These are phyloP conservation scores for Candida palmyrensis DNA, from an alignment of 805 yeast species.

Conservation along the genomic window DNA sequence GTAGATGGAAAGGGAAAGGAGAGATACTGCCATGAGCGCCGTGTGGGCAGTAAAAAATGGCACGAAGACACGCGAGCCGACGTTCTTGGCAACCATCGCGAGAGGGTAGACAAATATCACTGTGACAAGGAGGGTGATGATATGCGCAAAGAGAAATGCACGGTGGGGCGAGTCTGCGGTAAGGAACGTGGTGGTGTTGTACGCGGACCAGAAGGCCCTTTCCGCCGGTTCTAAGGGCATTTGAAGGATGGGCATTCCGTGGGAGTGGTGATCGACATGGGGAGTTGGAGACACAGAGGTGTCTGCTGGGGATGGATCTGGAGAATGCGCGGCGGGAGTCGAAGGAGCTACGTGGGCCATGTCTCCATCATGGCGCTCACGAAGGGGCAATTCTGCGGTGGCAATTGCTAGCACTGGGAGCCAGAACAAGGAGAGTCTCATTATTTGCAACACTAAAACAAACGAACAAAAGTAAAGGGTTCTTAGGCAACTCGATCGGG, in stretches of 20 bases:
- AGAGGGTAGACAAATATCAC: conserved; percentile 63
- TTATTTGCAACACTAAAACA: no score
- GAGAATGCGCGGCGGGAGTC: no score
- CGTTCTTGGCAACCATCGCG: conserved; percentile 57
- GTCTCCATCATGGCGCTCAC: no score
- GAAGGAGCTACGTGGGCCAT: no score
- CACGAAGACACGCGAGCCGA: conserved; percentile 52
- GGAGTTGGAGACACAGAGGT: conserved; percentile 27
- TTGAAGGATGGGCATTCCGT: conserved; percentile 71
- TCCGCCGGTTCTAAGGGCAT: conserved; percentile 69
- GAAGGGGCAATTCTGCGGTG: no score
- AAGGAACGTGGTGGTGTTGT: conserved; percentile 74
- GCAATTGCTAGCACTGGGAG: no score
- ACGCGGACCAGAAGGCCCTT: conserved; percentile 68
- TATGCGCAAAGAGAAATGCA: conserved; percentile 51
- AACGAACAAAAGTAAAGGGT: no score
- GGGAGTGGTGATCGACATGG: conserved; percentile 40
- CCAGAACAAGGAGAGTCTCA: no score
- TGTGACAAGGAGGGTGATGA: conserved; percentile 36
- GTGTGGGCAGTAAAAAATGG: conserved; percentile 52
- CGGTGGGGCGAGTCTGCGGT: conserved; percentile 47
- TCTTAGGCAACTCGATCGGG: no score
- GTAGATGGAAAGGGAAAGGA: conserved; percentile 45
- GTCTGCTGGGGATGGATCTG: no score
- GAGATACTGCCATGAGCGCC: conserved; percentile 41